Evolutionary conservation across 352 stramenopile genomes (phyloP), one percentile per base, ranked within the genome.

Genomic region (Pythium biforme): DNA sequence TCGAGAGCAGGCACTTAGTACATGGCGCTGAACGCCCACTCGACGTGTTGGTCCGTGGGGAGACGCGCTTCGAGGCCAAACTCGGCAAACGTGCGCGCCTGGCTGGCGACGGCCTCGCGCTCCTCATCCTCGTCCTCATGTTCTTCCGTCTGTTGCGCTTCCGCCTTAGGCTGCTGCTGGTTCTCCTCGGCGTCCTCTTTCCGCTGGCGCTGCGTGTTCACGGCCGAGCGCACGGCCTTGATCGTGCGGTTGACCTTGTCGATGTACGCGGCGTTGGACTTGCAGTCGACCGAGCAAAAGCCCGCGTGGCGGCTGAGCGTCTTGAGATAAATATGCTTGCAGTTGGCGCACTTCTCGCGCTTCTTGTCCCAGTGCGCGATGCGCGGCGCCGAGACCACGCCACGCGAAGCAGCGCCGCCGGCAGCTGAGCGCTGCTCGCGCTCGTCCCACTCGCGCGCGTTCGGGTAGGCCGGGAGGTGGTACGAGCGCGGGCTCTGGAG

Each of bases 251-350:
- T 92, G 2, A 95, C 83, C 68, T 92, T 89, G 46, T 86, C 75
- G 25, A 95, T 68, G 72, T 95, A 95, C 3, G 69, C 59, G 49
- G 85, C 87, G 73, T 95, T 95, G 37, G 84, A 92, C 75, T 95
- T 92, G 80, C 86, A 95, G 69, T 95, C 86, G 45, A 95, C 78
- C 10, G 86, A 95, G 76, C 86, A 95, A 58, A 83, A 94, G 71
- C 82, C 82, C 6, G 74, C 52, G 67, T 89, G 77, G 34, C 75
- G 72, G 51, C 82, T 94, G n/a, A 90, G 66, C 33, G 83, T 92
- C 72, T 92, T 93, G 65, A 95, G 75, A 67, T 91, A 95, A 59
- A 95, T 90, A 61, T 84, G 83, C 50, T 81, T 73, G 73, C 86
- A 95, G 74, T 95, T 95, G 58, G 54, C 50, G 74, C 86, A 95